phyloP scores from a whole-genome alignment of 495 filamentous ascomycete species.

The Neurospora sp. region DNA sequence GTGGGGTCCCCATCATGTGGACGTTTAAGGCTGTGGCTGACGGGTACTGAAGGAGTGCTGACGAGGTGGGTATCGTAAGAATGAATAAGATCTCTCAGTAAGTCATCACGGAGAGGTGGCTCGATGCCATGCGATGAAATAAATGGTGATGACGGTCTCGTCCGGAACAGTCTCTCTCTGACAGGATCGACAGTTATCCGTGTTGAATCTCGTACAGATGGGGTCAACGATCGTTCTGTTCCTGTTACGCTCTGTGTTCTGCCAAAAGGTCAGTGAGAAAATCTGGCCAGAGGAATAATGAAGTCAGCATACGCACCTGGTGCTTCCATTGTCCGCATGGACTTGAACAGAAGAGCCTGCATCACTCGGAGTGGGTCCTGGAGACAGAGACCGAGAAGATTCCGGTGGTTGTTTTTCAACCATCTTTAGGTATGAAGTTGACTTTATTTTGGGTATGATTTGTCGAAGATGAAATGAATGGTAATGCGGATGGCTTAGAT shows the following conservation, averaged over 20 bases:
- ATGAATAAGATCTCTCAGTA: slow-evolving; percentile 17
- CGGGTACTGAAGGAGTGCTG: neutral
- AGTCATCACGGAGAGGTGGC: slow-evolving; percentile 8
- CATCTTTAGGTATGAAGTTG: slow-evolving; percentile 1
- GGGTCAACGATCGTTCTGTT: neutral
- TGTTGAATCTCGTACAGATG: neutral
- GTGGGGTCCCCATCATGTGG: slow-evolving; percentile 11
- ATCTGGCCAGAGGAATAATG: neutral
- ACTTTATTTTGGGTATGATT: neutral
- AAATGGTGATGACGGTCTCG: neutral
- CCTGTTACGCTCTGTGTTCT: neutral
- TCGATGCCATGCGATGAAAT: slow-evolving; percentile 7
- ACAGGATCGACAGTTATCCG: neutral
- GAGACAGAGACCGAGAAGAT: slow-evolving; percentile 3
- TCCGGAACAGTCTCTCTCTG: neutral
- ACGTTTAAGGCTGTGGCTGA: slow-evolving; percentile 13
- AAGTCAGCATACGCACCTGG: slow-evolving; percentile 9
- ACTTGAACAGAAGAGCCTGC: slow-evolving; percentile 20
- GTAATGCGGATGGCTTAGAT: neutral
- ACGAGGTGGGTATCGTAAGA: neutral
- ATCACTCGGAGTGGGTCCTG: slow-evolving; percentile 13
- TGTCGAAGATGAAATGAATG: neutral
- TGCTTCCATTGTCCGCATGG: slow-evolving; percentile 14
- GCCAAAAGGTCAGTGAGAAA: neutral
- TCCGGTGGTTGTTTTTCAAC: neutral